Conservation (phyloP, 2,329 filamentous ascomycete genomes). For the Trichothecium sympodiale region DNA sequence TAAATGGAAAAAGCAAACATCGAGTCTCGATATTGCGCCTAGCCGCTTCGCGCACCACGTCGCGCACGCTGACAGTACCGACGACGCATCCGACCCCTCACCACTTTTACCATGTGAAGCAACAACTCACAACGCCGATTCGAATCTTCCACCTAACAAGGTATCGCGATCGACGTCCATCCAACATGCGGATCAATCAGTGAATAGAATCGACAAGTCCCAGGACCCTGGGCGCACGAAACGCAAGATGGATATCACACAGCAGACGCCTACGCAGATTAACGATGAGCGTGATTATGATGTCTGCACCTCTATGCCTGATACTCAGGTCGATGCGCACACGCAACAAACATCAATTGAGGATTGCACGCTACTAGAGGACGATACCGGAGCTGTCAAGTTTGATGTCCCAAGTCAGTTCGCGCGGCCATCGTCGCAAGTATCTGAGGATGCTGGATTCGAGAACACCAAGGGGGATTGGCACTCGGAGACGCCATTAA, state of each 20-base stretch:
- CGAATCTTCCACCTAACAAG: background rate
- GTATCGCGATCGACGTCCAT: background rate
- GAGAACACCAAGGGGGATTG: conserved; percentile 26
- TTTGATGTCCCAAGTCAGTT: conserved; percentile 27
- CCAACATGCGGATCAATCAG: conserved; percentile 8
- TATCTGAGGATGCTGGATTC: conserved; percentile 29
- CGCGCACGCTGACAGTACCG: background rate
- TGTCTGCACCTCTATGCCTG: conserved; percentile 20
- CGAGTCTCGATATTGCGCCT: background rate
- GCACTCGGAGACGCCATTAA: conserved; percentile 15
- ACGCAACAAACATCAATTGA: conserved; percentile 17
- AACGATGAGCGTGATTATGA: conserved; percentile 46
- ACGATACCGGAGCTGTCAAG: conserved; percentile 39
- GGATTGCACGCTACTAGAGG: conserved; percentile 27
- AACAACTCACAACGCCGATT: background rate
- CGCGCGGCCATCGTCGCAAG: conserved; percentile 26
- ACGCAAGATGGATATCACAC: conserved; percentile 33
- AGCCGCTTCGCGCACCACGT: background rate
- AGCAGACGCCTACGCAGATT: conserved; percentile 43
- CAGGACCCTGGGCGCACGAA: conserved; percentile 7
- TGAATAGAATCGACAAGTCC: conserved; percentile 9
- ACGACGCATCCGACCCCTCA: background rate
- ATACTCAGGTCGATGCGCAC: conserved; percentile 14
- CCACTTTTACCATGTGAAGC: background rate
- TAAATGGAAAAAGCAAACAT: conserved; percentile 6